Percentiles rank a stretch among this genome's conserved stretches.
These are phyloP conservation scores for Saturnispora serradocipensis DNA, from an alignment of 805 yeast genomes.

Conservation along the genomic window DNA sequence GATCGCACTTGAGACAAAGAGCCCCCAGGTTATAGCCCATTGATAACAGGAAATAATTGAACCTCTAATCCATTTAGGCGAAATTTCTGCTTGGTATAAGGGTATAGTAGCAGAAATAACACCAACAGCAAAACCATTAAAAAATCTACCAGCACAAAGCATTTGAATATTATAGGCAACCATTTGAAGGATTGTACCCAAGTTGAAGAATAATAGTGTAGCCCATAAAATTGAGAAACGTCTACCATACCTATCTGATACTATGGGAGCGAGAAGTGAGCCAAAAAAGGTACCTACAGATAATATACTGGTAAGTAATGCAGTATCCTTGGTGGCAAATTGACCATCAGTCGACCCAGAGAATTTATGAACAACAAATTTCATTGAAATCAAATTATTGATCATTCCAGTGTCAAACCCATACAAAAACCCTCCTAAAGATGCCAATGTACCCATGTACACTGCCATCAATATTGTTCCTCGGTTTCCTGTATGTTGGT, in stretches of 20 bases:
- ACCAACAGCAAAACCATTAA: constrained; percentile 68
- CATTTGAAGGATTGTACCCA: constrained; percentile 67
- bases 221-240: constrained; percentile 54
- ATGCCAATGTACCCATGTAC: constrained; percentile 70
- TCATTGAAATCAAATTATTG: constrained; percentile 72
- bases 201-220: constrained; percentile 51
- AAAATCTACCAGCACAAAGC: constrained; percentile 63
- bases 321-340: constrained; percentile 55
- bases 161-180: constrained; percentile 39
- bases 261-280: constrained; percentile 45
- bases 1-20: constrained; percentile 66
- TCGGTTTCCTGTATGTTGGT: not conserved
- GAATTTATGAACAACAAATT: constrained; percentile 48
- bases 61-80: constrained; percentile 74
- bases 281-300: constrained; percentile 77
- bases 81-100: constrained; percentile 73
- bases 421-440: constrained; percentile 83
- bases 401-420: constrained; percentile 88
- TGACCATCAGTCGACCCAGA: constrained; percentile 32
- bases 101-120: constrained; percentile 78
- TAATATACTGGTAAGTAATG: constrained; percentile 68
- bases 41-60: constrained; percentile 74
- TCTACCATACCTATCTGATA: constrained; percentile 69
- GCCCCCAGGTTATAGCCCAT: constrained; percentile 89
- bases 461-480: constrained; percentile 44